These are phyloP conservation scores for Leccinellum luteum DNA, from an alignment of 768 basidiomycete genomes.

Conservation along the genomic window DNA sequence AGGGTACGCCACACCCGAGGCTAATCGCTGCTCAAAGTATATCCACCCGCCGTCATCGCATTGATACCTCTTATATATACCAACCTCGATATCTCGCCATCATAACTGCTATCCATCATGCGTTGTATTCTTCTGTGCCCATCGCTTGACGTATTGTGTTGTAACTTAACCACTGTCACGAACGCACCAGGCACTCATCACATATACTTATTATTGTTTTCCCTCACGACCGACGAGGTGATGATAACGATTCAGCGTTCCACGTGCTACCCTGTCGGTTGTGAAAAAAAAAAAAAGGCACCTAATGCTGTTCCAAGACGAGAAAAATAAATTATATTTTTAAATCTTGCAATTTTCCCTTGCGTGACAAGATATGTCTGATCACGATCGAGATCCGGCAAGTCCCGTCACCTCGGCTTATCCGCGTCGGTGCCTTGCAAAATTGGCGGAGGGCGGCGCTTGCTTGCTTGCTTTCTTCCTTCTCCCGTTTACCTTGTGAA, in stretches of 20 bases:
- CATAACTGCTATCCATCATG: conserved; percentile 21
- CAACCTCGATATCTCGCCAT: conserved; percentile 13
- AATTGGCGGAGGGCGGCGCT: not conserved
- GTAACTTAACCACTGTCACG: conserved; percentile 9
- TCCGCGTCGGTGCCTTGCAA: conserved; percentile 23
- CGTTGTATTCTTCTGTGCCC: conserved; percentile 19
- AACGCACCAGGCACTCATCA: conserved; percentile 3
- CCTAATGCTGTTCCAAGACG: not conserved
- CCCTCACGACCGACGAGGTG: conserved; percentile 5
- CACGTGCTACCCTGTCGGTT: conserved; percentile 12
- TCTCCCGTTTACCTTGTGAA: not conserved
- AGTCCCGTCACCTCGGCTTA: conserved; percentile 15
- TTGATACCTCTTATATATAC: conserved; percentile 24
- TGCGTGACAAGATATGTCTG: conserved; percentile 6
- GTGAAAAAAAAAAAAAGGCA: conserved; percentile 1
- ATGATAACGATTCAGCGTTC: conserved; percentile 8
- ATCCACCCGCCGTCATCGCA: conserved; percentile 13
- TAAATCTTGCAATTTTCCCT: not conserved
- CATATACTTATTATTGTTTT: conserved; percentile 12
- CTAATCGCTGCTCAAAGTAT: conserved; percentile 2
- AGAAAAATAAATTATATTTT: conserved; percentile 6
- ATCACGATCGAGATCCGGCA: conserved; percentile 26
- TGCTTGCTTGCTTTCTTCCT: not conserved
- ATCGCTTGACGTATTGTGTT: conserved; percentile 13
- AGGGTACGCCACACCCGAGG: not conserved